Base-by-base conservation (phyloP, 257 asterid species). In the Eucommia ulmoides region DNA sequence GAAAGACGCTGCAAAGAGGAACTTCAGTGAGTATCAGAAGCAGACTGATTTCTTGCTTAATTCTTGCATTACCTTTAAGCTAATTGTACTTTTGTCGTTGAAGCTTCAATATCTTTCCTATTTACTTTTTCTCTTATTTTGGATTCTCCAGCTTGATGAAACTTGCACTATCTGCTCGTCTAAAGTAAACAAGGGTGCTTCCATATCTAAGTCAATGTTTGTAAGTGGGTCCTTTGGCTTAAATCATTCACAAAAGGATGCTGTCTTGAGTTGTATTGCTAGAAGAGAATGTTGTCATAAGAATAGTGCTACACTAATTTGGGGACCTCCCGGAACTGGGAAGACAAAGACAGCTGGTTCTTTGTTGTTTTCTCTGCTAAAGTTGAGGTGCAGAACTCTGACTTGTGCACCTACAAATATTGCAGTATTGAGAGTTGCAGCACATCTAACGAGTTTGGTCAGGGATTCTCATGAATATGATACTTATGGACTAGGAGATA, bases 1-100 rank as follows among this genome's bases (percentile, higher is more conserved):
- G 52, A 59, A 52, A 77, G 20, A 65, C 69, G 42, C 74, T 74
- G 35, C 56, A 25, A 15, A 38, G 58, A 41, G 7, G 56, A 50
- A 48, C 66, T 41, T 45, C 55, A 41, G 73, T 67, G 72, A 61
- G 68, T 24, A 24, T 38, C 1, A 77, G 86, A 14, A 72, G 1
- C n/a, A n/a, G n/a, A n/a, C n/a, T n/a, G n/a, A n/a, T n/a, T n/a
- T n/a, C n/a, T n/a, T n/a, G n/a, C n/a, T n/a, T n/a, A n/a, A n/a
- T n/a, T n/a, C n/a, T n/a, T n/a, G n/a, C 20, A 42, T 21, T 6
- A 42, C 48, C n/a, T 14, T 9, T 16, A 19, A 15, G 19, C 48
- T 5, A 6, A 6, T 42, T 38, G 0, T 42, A 21, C 19, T 16
- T n/a, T 3, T 38, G 10, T 4, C 16, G 10, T 42, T 1, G 8